Percentiles rank a stretch among this genome's conserved stretches.
Evolutionary conservation across 768 basidiomycete genomes (phyloP).

Genomic region (Kwoniella newhampshirensis): DNA sequence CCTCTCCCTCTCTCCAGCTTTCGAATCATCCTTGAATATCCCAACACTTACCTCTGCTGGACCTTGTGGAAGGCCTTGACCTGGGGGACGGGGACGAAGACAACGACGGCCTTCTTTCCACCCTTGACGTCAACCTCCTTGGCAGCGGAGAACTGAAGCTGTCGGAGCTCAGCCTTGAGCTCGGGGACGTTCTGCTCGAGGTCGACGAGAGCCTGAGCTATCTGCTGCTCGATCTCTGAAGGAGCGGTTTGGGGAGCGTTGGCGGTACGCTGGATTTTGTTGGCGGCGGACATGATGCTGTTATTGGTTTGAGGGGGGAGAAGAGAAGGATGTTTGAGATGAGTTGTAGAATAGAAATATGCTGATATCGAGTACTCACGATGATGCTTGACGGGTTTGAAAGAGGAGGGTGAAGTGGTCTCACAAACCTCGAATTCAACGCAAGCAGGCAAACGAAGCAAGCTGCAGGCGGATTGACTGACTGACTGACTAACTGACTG

Average conservation of each 20-base stretch:
- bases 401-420: not conserved
- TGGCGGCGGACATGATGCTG: conserved; percentile 43
- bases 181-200: conserved; percentile 98
- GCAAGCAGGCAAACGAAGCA: not conserved
- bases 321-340: not conserved
- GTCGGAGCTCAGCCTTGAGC: conserved; percentile 92
- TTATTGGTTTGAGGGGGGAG: conserved; percentile 9
- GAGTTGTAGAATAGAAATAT: not conserved
- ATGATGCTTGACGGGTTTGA: conserved; percentile 19
- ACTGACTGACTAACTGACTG: too few relatives aligned
- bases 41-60: conserved; percentile 77
- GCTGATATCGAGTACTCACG: conserved; percentile 7
- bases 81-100: conserved; percentile 97
- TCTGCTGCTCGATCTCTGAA: conserved; percentile 93
- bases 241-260: conserved; percentile 89
- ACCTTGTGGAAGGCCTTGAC: conserved; percentile 98
- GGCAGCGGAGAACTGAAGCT: conserved; percentile 95
- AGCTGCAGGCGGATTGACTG: not conserved
- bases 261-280: conserved; percentile 92
- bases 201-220: conserved; percentile 93
- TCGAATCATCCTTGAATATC: not conserved
- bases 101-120: conserved; percentile 98
- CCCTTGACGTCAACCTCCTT: conserved; percentile 99
- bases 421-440: conserved; percentile 7
- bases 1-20: too few relatives aligned